These are phyloP conservation scores for Malus sieversii DNA, from an alignment of 306 rosid genomes.

Conservation along the genomic window DNA sequence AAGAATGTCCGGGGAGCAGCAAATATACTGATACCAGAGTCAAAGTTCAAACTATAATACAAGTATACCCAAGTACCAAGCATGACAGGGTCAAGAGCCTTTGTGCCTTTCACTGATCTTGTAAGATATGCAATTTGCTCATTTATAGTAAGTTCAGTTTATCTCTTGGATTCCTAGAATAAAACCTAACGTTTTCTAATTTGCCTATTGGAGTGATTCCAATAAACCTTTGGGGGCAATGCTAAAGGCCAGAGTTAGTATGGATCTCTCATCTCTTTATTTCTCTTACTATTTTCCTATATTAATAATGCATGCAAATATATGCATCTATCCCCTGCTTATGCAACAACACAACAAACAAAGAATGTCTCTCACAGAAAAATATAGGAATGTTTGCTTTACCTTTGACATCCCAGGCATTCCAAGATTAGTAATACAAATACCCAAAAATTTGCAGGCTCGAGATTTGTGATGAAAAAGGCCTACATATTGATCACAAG, in stretches of 20 bases:
- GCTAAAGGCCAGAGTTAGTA: neutral
- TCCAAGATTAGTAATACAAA: conserved; percentile 50
- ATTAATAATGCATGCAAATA: neutral
- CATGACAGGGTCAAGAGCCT: neutral
- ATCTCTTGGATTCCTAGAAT: neutral
- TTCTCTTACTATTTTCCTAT: neutral
- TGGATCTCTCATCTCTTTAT: neutral
- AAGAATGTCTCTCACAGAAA: neutral
- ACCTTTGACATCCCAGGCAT: conserved; percentile 83
- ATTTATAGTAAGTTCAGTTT: too few relatives aligned
- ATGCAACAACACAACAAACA: neutral
- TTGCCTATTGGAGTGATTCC: neutral
- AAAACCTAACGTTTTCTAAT: neutral
- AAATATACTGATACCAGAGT: neutral
- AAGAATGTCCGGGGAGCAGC: neutral
- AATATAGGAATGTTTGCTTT: conserved; percentile 23
- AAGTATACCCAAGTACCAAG: neutral
- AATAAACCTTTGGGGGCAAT: neutral
- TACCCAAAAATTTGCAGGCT: conserved; percentile 68
- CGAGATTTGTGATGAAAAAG: conserved; percentile 75
- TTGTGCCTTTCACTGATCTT: too few relatives aligned
- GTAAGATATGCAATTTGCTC: too few relatives aligned
- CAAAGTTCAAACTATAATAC: neutral
- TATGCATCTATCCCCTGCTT: neutral
- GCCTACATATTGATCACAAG: conserved; percentile 41